Base-by-base conservation (phyloP, 202 grass and related monocot species). In the Schoenoplectus tabernaemontani region DNA sequence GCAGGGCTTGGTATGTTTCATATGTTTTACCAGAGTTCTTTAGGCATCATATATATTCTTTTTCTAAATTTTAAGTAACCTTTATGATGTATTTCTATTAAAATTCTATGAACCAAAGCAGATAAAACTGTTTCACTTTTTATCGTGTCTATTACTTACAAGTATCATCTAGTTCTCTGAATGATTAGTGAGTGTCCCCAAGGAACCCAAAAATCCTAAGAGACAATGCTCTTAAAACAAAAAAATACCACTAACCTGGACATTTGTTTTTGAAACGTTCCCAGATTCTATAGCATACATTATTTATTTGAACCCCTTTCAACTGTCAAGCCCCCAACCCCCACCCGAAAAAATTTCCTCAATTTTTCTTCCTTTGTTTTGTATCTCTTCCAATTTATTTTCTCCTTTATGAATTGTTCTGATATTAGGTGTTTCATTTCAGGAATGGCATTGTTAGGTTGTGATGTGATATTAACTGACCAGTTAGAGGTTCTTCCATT, bases 361-460 rank as follows among this genome's bases (percentile, higher is more conserved):
- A 32, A 61, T 61, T 61, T 9, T 36, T 64, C 13, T 59, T 10
- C 4, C 4, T 5, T 5, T 39, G n/a, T 15, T 57, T 57, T 62
- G 10, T 26, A 32, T 62, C 26, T 62, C 26, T 62, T 62, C 22
- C 57, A 24, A 26, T 26, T 3, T 61, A 30, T 9, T 30, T 32
- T 16, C n/a, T 69, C 39, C 11, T 26, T 3, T n/a, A 13, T 20
- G 19, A 50, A 51, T 57, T 74, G 64, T 48, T 41, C 23, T 74
- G 32, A 51, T 51, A 74, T 32, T 13, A 34, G 69, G 0, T 78
- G 3, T 23, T 79, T 76, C 87, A 22, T 82, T 68, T 50, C 58
- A 93, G 91, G 94, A 78, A 97, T 97, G 94, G 87, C 89, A 13
- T 53, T 97, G 82, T 78, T 97, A 64, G 94, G 94, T 33, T 93